A percentile compares a stretch with the other conserved stretches of the same genome.
These are phyloP conservation scores for Samsoniella hepiali DNA, from an alignment of 2,329 filamentous ascomycete genomes.

Conservation along the genomic window DNA sequence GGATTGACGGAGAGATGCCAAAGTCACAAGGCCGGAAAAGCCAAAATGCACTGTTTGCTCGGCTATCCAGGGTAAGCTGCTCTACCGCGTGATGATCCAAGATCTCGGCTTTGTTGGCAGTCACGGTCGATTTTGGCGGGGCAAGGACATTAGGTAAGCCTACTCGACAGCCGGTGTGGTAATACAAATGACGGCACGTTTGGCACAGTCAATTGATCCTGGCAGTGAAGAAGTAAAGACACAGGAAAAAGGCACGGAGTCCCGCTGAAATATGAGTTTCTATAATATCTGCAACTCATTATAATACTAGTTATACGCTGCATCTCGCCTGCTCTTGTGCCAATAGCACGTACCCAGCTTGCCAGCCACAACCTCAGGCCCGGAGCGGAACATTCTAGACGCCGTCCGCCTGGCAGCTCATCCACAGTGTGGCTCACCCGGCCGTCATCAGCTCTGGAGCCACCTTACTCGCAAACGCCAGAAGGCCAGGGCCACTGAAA, in stretches of 20 bases:
- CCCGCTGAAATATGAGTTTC: no score
- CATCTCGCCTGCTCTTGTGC: neutral
- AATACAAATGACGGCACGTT: neutral
- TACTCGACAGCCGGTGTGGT: neutral
- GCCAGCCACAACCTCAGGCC: slow-evolving; percentile 2
- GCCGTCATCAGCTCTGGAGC: slow-evolving; percentile 16
- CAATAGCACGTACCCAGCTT: slow-evolving; percentile 3
- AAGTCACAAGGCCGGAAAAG: neutral
- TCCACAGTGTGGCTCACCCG: slow-evolving; percentile 7
- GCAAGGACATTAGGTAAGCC: slow-evolving; percentile 4
- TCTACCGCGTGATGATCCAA: neutral
- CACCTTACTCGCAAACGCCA: slow-evolving; percentile 9
- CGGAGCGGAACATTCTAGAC: slow-evolving; percentile 13
- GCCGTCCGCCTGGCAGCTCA: neutral
- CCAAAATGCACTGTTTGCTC: neutral
- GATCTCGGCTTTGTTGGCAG: slow-evolving; percentile 11
- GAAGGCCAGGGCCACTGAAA: slow-evolving; percentile 22
- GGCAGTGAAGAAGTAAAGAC: neutral
- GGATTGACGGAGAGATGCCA: neutral
- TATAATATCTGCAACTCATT: no score
- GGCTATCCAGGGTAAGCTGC: slow-evolving; percentile 8
- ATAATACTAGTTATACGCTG: neutral
- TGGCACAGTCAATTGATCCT: neutral
- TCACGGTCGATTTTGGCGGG: slow-evolving; percentile 1
- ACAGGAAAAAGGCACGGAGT: no score